Conservation (phyloP, 352 stramenopile genomes). For the Globisporangium rhizosaccharum region DNA sequence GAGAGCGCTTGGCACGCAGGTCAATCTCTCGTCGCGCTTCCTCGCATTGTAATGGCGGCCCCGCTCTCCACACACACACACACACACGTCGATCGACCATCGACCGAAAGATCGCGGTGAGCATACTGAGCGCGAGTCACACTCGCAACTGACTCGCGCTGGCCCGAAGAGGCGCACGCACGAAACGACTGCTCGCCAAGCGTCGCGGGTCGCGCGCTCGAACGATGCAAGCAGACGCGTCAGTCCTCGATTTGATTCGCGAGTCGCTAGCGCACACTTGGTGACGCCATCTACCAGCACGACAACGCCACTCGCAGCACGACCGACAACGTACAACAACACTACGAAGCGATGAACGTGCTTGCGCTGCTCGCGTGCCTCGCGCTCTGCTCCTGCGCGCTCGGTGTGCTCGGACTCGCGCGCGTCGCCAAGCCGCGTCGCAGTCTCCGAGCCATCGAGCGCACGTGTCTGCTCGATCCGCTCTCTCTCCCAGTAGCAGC, state of each 20-base stretch:
- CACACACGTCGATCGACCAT: no score
- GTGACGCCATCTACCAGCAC: no score
- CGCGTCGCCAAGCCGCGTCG: conserved; percentile 21
- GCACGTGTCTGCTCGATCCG: conserved; percentile 4
- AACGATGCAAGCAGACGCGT: conserved; percentile 1
- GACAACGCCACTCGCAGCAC: neutral
- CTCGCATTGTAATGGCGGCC: no score
- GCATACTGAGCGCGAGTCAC: no score
- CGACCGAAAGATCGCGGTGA: no score
- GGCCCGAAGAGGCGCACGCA: no score
- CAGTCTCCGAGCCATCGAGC: conserved; percentile 22
- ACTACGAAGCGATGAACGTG: conserved; percentile 6
- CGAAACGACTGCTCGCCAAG: neutral
- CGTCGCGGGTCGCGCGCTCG: neutral
- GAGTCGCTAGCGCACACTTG: neutral
- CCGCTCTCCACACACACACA: no score
- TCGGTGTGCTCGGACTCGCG: conserved; percentile 19
- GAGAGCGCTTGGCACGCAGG: no score
- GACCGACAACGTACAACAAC: neutral
- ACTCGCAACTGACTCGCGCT: no score
- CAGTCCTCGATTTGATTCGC: conserved; percentile 3
- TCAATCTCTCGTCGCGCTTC: no score
- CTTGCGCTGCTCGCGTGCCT: conserved; percentile 14
- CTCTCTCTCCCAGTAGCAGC: neutral
- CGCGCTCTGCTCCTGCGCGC: conserved; percentile 9